Conservation (phyloP, 1,139 yeast genomes). For the Nadsonia starkeyi-henricii region DNA sequence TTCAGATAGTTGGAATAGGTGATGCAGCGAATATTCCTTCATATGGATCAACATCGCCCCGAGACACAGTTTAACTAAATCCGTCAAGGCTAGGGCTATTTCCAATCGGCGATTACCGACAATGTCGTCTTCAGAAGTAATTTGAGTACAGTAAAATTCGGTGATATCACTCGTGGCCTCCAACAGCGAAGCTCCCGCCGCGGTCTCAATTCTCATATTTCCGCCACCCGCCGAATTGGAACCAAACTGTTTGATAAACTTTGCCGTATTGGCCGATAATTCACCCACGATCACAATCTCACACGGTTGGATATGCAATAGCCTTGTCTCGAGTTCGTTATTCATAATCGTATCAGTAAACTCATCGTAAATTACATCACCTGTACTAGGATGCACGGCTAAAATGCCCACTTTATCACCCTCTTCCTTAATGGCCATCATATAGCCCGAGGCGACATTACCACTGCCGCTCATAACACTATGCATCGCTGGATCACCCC, state of each 20-base stretch:
- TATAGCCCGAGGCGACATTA: slow-evolving; percentile 14
- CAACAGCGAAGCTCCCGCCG: slow-evolving; percentile 1
- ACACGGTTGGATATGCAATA: slow-evolving; percentile 59
- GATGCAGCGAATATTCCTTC: slow-evolving; percentile 45
- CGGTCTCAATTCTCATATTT: slow-evolving; percentile 7
- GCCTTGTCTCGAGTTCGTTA: slow-evolving; percentile 55
- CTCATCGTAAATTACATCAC: slow-evolving; percentile 58
- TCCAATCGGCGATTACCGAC: slow-evolving; percentile 5
- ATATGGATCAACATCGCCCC: slow-evolving; percentile 39
- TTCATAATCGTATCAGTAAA: slow-evolving; percentile 44
- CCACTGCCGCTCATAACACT: slow-evolving; percentile 12
- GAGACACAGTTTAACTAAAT: slow-evolving; percentile 31
- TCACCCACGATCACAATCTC: slow-evolving; percentile 43
- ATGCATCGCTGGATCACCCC: slow-evolving; percentile 10
- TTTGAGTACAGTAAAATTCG: slow-evolving; percentile 9
- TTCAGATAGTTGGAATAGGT: slow-evolving; percentile 38
- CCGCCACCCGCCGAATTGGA: slow-evolving; percentile 3
- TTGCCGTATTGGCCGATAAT: slow-evolving; percentile 4
- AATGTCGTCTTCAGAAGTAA: slow-evolving; percentile 1
- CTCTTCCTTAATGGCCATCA: slow-evolving; percentile 14
- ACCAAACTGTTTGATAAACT: slow-evolving; percentile 2
- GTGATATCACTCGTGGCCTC: slow-evolving; percentile 7
- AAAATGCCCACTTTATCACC: slow-evolving; percentile 30
- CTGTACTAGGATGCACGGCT: slow-evolving; percentile 66
- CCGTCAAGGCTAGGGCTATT: slow-evolving; percentile 10